Evolutionary conservation across 257 asterid species (phyloP), one percentile per base, ranked within the genome.

Genomic region (Sherardia arvensis): DNA sequence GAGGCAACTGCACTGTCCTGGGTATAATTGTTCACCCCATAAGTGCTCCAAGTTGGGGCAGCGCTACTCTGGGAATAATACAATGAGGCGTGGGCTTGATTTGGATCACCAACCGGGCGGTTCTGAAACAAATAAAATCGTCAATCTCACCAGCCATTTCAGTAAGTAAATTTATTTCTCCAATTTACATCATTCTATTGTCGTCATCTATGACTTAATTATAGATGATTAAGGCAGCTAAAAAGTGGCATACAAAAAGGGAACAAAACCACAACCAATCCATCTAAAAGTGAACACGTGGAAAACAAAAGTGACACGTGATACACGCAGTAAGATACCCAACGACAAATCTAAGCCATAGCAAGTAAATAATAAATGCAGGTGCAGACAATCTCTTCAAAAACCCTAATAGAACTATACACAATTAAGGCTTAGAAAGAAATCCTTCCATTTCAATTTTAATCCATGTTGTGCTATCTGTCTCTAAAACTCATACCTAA

Each of bases 1-100:
- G 93, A 73, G 65, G 76, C 68, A 77, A 61, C 51, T 68, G 87
- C 95, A 81, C 86, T 91, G 78, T 87, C 94, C 75, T 76, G 81
- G 68, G 67, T 59, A 74, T 69, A 77, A 70, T 73, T 76, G 75
- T 68, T 79, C 63, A 78, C 85, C 76, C 72, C 82, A 58, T 69
- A 86, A 27, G 74, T 65, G 75, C 77, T 59, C 96, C 95, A 85
- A 56, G 93, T 81, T 63, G 71, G 87, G 34, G 79, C 82, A 77
- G 85, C 64, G 62, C 75, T 76, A 66, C 86, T 78, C 66, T 95
- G 72, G 63, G 74, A 64, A 58, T 85, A 78, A 79, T 84, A 82
- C 49, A 91, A 71, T n/a, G 88, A 57, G 58, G 83, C 26, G 27
- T 81, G 85, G 69, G 72, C 78, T 82, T 81, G 96, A 59, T 71